Conservation (phyloP, 129 eudicot genomes). For the Pseudognaphalium luteoalbum region DNA sequence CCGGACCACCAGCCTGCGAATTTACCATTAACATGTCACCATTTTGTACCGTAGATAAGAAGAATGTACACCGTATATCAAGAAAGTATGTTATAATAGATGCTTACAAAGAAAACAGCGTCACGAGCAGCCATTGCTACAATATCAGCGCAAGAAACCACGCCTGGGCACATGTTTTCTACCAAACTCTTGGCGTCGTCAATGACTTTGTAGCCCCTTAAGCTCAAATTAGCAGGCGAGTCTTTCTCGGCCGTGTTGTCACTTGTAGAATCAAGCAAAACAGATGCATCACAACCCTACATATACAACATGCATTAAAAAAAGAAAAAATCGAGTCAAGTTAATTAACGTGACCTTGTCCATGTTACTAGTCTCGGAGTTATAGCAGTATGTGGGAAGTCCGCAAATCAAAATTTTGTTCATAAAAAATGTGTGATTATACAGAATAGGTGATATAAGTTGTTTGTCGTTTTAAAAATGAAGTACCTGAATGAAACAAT, state of each 20-base stretch:
- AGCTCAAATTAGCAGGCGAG: slow-evolving; percentile 91
- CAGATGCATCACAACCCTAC: slow-evolving; percentile 91
- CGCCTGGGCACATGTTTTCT: slow-evolving; percentile 81
- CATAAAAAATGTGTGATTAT: no score
- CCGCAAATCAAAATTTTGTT: not conserved
- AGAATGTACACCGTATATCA: not conserved
- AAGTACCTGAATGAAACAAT: slow-evolving; percentile 80
- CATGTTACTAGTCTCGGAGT: no score
- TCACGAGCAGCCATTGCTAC: slow-evolving; percentile 94
- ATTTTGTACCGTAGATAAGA: not conserved
- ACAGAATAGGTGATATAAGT: not conserved
- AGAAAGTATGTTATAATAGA: not conserved
- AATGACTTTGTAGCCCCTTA: slow-evolving; percentile 84
- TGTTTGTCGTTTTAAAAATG: not conserved
- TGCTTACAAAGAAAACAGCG: slow-evolving; percentile 83
- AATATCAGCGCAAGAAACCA: slow-evolving; percentile 96
- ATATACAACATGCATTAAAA: not conserved
- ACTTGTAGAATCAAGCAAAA: slow-evolving; percentile 77
- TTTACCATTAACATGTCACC: not conserved
- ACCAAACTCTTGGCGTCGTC: slow-evolving; percentile 65
- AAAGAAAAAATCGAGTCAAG: not conserved
- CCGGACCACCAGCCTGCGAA: slow-evolving; percentile 78
- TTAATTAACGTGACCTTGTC: not conserved
- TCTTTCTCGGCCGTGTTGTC: slow-evolving; percentile 92
- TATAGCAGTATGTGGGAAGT: no score